These are phyloP conservation scores for Fonsecaea erecta DNA, from an alignment of 2,329 filamentous ascomycete species.

Conservation along the genomic window DNA sequence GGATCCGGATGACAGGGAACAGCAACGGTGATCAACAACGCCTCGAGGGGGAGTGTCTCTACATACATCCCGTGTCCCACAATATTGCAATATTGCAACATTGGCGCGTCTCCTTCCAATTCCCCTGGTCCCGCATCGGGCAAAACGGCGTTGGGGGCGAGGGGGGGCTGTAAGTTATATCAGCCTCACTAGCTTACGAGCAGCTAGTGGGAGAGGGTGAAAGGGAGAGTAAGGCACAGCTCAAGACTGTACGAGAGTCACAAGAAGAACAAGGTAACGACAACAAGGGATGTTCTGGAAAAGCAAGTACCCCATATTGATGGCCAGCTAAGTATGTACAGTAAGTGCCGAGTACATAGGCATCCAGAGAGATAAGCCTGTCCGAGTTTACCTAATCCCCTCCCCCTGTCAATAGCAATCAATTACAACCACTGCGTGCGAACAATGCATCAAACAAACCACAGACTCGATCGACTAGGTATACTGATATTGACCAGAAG, in stretches of 20 bases:
- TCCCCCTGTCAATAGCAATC: too few species aligned
- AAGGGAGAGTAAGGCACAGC: neutral
- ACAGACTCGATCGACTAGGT: too few species aligned
- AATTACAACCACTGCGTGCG: too few species aligned
- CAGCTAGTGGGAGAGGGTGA: neutral
- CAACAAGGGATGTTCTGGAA: neutral
- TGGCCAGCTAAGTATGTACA: too few species aligned
- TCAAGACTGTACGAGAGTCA: neutral
- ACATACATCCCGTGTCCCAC: neutral
- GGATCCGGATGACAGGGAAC: too few species aligned
- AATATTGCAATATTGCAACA: neutral
- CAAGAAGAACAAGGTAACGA: neutral
- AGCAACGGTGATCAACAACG: neutral
- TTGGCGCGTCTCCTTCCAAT: slow-evolving; percentile 5
- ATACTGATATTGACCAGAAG: too few species aligned
- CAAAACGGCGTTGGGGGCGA: slow-evolving; percentile 2
- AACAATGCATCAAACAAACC: too few species aligned
- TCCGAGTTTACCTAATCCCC: too few species aligned
- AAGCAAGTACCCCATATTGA: neutral
- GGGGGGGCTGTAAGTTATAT: neutral
- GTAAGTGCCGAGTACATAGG: too few species aligned
- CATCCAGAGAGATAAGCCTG: too few species aligned
- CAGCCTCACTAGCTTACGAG: neutral
- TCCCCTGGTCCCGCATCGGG: neutral
- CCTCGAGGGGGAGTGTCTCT: neutral